These are phyloP conservation scores for Meredithiella fracta DNA, from an alignment of 2,329 filamentous ascomycete genomes.

Conservation along the genomic window DNA sequence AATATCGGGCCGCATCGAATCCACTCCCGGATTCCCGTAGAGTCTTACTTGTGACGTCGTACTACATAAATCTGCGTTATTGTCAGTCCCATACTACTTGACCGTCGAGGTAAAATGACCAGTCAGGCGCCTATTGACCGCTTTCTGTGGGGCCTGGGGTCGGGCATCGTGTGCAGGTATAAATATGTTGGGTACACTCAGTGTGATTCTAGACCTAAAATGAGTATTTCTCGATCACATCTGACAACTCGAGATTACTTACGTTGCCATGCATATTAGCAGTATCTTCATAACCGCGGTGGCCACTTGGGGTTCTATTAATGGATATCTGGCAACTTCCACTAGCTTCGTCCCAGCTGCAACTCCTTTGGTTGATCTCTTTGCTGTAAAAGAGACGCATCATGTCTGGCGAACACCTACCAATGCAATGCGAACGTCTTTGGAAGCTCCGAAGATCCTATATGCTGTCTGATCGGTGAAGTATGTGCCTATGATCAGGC, in stretches of 20 bases:
- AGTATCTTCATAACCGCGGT: neutral
- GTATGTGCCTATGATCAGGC: constrained; percentile 32
- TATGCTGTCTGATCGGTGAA: constrained; percentile 37
- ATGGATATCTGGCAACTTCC: neutral
- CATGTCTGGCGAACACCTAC: neutral
- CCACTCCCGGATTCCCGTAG: neutral
- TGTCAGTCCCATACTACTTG: neutral
- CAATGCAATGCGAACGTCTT: constrained; percentile 26
- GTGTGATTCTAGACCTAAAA: too few species aligned
- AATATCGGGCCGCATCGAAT: neutral
- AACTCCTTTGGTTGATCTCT: neutral
- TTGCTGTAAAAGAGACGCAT: neutral
- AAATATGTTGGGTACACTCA: neutral
- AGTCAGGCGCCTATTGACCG: neutral
- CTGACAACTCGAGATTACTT: too few species aligned
- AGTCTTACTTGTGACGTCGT: neutral
- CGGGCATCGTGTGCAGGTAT: too few species aligned
- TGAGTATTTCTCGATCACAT: too few species aligned
- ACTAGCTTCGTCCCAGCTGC: neutral
- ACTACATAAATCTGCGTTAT: neutral
- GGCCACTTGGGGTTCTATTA: neutral
- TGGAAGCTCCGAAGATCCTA: constrained; percentile 22
- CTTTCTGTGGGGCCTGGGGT: neutral
- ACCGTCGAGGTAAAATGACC: neutral
- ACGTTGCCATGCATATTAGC: neutral